phyloP scores from a whole-genome alignment of 1,139 yeast species.

The Meyerozyma sp. region DNA sequence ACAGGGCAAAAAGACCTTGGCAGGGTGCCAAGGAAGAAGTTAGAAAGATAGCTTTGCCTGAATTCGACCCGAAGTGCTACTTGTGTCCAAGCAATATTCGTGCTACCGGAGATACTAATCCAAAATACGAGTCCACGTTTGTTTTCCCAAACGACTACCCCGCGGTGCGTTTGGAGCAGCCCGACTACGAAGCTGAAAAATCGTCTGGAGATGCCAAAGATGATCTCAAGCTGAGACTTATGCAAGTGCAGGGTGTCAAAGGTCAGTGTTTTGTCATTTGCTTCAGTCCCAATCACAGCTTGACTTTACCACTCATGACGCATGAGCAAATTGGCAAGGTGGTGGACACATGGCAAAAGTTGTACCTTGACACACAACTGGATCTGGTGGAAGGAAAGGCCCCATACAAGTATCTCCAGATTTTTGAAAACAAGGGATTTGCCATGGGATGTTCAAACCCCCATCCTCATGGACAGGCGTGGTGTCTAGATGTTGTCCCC shows the following conservation, averaged over 20 bases:
- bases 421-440: conserved; percentile 73
- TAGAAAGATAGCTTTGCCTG: conserved; percentile 39
- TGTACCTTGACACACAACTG: conserved; percentile 37
- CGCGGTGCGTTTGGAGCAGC: conserved; percentile 60
- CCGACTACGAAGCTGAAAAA: conserved; percentile 27
- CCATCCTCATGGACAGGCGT: conserved; percentile 78
- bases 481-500: conserved; percentile 68
- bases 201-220: conserved; percentile 11
- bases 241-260: conserved; percentile 54
- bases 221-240: conserved; percentile 36
- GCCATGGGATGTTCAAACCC: conserved; percentile 85
- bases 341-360: conserved; percentile 54
- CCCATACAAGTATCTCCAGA: conserved; percentile 59
- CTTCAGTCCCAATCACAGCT: conserved; percentile 66
- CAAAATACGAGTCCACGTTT: conserved; percentile 52
- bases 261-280: conserved; percentile 73
- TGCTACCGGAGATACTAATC: conserved; percentile 61
- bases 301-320: conserved; percentile 63
- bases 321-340: conserved; percentile 39
- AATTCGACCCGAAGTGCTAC: conserved; percentile 63
- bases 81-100: conserved; percentile 70
- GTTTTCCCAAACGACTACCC: conserved; percentile 67
- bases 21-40: conserved; percentile 66
- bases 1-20: conserved; percentile 77
- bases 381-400: conserved; percentile 36